Conservation (phyloP, 1,284 basidiomycete genomes). For the Trichosporon coremiiforme region DNA sequence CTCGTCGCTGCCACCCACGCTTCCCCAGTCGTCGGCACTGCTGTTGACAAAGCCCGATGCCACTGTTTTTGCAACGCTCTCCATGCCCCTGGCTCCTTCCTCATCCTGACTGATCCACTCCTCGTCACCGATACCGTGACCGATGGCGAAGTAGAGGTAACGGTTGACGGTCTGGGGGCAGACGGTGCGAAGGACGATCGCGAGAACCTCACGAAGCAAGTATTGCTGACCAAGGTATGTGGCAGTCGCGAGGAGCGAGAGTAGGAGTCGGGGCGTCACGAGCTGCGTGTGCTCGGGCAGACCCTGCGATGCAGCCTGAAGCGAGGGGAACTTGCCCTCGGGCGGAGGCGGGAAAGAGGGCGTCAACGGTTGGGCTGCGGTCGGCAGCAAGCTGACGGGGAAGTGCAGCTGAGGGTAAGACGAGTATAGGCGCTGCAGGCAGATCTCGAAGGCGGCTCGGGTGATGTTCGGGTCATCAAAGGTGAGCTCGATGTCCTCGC, state of each 20-base stretch:
- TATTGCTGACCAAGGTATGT: slow-evolving; percentile 82
- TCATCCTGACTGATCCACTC: slow-evolving; percentile 59
- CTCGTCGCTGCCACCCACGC: background rate
- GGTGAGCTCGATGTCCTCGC: slow-evolving; percentile 65
- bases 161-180: slow-evolving; percentile 74
- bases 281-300: slow-evolving; percentile 64
- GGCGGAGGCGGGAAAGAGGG: slow-evolving; percentile 62
- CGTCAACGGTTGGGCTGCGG: slow-evolving; percentile 68
- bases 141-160: slow-evolving; percentile 82
- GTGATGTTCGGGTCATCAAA: slow-evolving; percentile 87
- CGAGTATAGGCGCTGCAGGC: slow-evolving; percentile 78
- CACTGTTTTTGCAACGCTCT: slow-evolving; percentile 65
- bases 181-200: slow-evolving; percentile 71
- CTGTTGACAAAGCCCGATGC: slow-evolving; percentile 26
- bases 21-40: slow-evolving; percentile 8
- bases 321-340: slow-evolving; percentile 63
- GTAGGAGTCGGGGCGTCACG: slow-evolving; percentile 76
- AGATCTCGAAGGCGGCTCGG: slow-evolving; percentile 68
- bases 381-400: slow-evolving; percentile 67
- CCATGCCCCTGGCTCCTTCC: slow-evolving; percentile 68
- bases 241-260: slow-evolving; percentile 82
- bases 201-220: slow-evolving; percentile 72
- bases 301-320: slow-evolving; percentile 65
- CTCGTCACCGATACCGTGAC: slow-evolving; percentile 66
- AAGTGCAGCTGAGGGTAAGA: slow-evolving; percentile 76